Evolutionary conservation across 2,329 filamentous ascomycete species (phyloP).

Genomic region (Cladorrhinum sp.): DNA sequence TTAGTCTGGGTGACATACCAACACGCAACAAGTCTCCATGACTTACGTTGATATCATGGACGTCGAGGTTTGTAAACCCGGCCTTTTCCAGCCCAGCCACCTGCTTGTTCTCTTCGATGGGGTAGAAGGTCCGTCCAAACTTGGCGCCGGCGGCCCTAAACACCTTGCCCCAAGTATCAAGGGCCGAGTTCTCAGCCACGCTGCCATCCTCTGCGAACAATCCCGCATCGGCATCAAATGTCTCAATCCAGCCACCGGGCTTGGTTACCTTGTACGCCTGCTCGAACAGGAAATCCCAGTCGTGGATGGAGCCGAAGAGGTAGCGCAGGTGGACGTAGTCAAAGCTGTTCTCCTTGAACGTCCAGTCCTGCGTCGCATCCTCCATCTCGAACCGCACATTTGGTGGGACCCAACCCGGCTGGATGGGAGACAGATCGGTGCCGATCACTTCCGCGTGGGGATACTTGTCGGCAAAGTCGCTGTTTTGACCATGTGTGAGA

Average conservation of each 20-base stretch:
- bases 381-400: slow-evolving; percentile 47
- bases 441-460: slow-evolving; percentile 18
- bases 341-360: slow-evolving; percentile 24
- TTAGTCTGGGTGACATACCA: slow-evolving; percentile 13
- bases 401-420: slow-evolving; percentile 54
- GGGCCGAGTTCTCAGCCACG: slow-evolving; percentile 21
- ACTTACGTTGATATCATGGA: slow-evolving; percentile 16
- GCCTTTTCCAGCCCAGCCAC: slow-evolving; percentile 13
- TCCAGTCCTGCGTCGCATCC: slow-evolving; percentile 29
- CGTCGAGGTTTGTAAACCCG: slow-evolving; percentile 22
- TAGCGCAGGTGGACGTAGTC: slow-evolving; percentile 36
- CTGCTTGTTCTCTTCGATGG: slow-evolving; percentile 14
- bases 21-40: too few relatives aligned
- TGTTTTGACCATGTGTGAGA: not conserved
- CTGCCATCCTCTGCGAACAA: slow-evolving; percentile 30
- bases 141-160: slow-evolving; percentile 18
- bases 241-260: slow-evolving; percentile 45
- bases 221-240: slow-evolving; percentile 23
- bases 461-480: slow-evolving; percentile 20
- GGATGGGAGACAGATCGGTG: slow-evolving; percentile 59
- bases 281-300: slow-evolving; percentile 30
- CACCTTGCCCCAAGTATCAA: slow-evolving; percentile 27
- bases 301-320: slow-evolving; percentile 29
- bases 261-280: slow-evolving; percentile 48
- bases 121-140: slow-evolving; percentile 18